phyloP scores from a whole-genome alignment of 2,329 filamentous ascomycete genomes.

The Grosmannia clavigera region DNA sequence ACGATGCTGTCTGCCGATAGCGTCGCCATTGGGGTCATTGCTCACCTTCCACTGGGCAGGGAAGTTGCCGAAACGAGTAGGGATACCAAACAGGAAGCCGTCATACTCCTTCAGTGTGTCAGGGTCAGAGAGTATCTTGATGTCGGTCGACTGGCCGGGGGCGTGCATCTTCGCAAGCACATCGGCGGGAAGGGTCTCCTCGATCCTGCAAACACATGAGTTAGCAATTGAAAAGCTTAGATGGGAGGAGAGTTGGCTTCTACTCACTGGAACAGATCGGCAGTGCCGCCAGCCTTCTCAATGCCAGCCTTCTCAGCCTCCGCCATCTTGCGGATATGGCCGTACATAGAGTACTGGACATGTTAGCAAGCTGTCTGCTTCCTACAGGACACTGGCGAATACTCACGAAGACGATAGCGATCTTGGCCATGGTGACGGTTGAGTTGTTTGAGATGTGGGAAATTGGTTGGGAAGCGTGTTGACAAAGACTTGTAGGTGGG shows the following conservation, averaged over 20 bases:
- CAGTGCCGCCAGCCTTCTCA: conserved; percentile 70
- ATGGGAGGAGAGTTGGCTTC: background rate
- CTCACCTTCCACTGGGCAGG: conserved; percentile 78
- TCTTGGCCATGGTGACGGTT: conserved; percentile 61
- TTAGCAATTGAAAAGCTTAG: background rate
- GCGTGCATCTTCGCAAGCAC: conserved; percentile 88
- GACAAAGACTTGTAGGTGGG: background rate
- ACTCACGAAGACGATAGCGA: conserved; percentile 81
- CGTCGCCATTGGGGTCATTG: background rate
- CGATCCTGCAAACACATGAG: conserved; percentile 37
- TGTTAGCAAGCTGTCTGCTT: background rate
- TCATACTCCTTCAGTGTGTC: conserved; percentile 61
- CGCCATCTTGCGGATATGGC: conserved; percentile 74
- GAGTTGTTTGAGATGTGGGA: conserved; percentile 6
- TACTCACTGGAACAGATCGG: conserved; percentile 69
- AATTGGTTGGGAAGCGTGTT: background rate
- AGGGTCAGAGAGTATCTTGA: conserved; percentile 50
- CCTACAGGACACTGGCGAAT: background rate
- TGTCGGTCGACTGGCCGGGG: conserved; percentile 55
- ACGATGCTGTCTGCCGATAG: background rate
- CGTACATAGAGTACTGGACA: conserved; percentile 82
- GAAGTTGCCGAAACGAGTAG: conserved; percentile 95
- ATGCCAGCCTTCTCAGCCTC: conserved; percentile 87
- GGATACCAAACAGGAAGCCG: conserved; percentile 84
- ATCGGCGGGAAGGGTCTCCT: conserved; percentile 76